Base-by-base conservation (phyloP, 1,284 basidiomycete species). In the Veloboletus limbatus region DNA sequence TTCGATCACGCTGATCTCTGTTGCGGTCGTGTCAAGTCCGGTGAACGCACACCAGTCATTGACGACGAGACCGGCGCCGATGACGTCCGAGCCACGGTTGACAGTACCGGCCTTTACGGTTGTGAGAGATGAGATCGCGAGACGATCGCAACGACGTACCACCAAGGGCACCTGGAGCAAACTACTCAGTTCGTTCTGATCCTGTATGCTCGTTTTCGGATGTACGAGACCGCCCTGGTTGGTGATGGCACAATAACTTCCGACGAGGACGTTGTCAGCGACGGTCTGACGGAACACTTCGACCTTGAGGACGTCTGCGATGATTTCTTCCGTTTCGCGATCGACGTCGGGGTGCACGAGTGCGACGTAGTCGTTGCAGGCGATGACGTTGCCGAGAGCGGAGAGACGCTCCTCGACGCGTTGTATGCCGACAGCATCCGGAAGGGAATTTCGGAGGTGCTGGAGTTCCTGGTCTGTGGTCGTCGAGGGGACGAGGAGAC, bases 31-130 rank as follows among this genome's bases (percentile, higher is more conserved):
- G 66, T 97, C 94, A 33, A 96, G 77, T 32, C 94, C 94, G 24
- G 92, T 92, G 70, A 99, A 99, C 14, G 97, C 96, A 72, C 90
- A 93, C 93, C 95, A 99, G 69, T 99, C 95, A 65, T 99, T 99
- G 50, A 98, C 97, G 47, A 99, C 92, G 40, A 99, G 76, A 20
- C 97, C 97, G 7, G 96, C 97, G 40, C 97, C 97, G 57, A 99
- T 88, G 34, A 99, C 92, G 60, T 98, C 95, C 40, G 93, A 97
- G 60, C 96, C 96, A 63, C 97, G 88, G 72, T 99, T 99, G 45
- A 99, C 92, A 5, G 97, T 98, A 28, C 97, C 96, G 33, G 97
- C 93, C 90, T 93, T 20, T 14, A 37, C 6, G 16, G 16, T 26
- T 13, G 16, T 25, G 40, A 51, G 26, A 54, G 59, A 42, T 4